Evolutionary conservation across 2,329 filamentous ascomycete genomes (phyloP).

Genomic region (Zalaria sp.): DNA sequence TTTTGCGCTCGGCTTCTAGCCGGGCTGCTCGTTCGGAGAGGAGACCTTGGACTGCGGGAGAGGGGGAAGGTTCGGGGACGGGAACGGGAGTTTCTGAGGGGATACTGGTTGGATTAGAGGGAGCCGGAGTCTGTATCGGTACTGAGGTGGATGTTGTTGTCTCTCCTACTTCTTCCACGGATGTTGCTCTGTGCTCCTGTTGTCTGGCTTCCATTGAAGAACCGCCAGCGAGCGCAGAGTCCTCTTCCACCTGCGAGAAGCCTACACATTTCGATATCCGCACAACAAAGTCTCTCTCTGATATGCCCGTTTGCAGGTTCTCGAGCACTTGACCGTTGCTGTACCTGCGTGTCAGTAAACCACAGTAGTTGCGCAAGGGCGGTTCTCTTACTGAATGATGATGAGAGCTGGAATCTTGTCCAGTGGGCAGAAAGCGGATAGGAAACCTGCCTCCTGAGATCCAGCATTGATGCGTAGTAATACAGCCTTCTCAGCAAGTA

Average conservation of each 20-base stretch:
- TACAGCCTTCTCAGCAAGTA: slow-evolving; percentile 50
- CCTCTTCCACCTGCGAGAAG: neutral
- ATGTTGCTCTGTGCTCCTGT: neutral
- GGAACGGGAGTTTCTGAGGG: neutral
- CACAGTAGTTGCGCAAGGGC: too few species aligned
- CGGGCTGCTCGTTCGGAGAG: slow-evolving; percentile 2
- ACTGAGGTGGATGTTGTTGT: neutral
- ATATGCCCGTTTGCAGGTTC: slow-evolving; percentile 4
- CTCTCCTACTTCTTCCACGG: neutral
- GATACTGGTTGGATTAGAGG: neutral
- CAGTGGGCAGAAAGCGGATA: slow-evolving; percentile 74
- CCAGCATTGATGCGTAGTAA: slow-evolving; percentile 56
- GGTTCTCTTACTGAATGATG: slow-evolving; percentile 38
- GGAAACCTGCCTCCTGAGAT: slow-evolving; percentile 66
- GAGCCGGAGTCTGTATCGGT: neutral
- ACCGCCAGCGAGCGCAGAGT: neutral
- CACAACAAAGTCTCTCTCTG: slow-evolving; percentile 11
- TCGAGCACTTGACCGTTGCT: slow-evolving; percentile 5
- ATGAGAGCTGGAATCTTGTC: slow-evolving; percentile 64
- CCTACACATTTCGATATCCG: neutral
- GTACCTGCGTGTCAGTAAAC: neutral
- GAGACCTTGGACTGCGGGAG: slow-evolving; percentile 2
- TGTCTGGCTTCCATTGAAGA: slow-evolving; percentile 1
- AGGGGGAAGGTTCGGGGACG: neutral
- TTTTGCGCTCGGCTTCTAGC: slow-evolving; percentile 12